Evolutionary conservation across 2,329 filamentous ascomycete genomes (phyloP).

Genomic region (Calonectria hawksworthii): DNA sequence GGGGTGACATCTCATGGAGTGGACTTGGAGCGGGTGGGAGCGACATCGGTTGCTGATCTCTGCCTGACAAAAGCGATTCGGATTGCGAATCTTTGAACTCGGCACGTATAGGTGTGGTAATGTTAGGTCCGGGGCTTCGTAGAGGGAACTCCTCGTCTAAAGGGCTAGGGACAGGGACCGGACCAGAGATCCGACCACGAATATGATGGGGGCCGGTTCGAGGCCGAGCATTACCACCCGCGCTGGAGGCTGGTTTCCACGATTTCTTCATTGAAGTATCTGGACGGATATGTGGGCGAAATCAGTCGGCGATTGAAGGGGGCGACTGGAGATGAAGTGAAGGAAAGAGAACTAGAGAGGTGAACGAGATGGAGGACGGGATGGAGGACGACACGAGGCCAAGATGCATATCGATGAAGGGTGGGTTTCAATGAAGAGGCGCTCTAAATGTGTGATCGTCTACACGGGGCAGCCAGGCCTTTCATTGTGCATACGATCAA

Average conservation of each 20-base stretch:
- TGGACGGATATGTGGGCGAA: conserved; percentile 2
- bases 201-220: conserved; percentile 60
- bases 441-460: conserved; percentile 41
- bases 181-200: conserved; percentile 72
- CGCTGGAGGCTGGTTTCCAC: conserved; percentile 61
- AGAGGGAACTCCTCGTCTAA: conserved; percentile 69
- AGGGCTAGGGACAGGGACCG: conserved; percentile 67
- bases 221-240: conserved; percentile 44
- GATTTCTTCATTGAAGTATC: conserved; percentile 55
- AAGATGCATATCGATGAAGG: conserved; percentile 41
- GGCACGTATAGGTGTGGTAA: conserved; percentile 50
- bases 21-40: conserved; percentile 36
- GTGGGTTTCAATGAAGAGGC: conserved; percentile 35
- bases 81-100: conserved; percentile 40
- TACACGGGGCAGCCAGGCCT: conserved; percentile 45
- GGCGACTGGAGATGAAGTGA: conserved; percentile 31
- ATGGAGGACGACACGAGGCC: conserved; percentile 32
- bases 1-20: conserved; percentile 30
- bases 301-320: conserved; percentile 20
- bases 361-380: conserved; percentile 20
- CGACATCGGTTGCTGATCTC: conserved; percentile 27
- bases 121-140: conserved; percentile 56
- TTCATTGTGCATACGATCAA: conserved; percentile 35
- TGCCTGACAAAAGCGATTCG: conserved; percentile 25
- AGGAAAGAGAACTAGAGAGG: conserved; percentile 26